Evolutionary conservation across 2,329 filamentous ascomycete species (phyloP), one percentile per base, ranked within the genome.

Genomic region (Hypoxylon sp.): DNA sequence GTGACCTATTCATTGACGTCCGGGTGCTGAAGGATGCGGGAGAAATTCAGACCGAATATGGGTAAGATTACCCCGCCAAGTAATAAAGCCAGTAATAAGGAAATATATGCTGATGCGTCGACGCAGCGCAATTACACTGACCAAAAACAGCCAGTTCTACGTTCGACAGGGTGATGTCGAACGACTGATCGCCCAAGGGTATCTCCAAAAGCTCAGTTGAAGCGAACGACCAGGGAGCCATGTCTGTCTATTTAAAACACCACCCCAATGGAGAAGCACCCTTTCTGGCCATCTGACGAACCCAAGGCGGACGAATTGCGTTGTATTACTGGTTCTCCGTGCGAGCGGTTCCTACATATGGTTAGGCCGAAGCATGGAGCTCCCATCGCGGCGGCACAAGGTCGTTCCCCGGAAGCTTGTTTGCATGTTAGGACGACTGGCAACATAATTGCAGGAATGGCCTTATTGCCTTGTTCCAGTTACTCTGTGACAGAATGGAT

Each of bases 11-110:
- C 79, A 97, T 99, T 75, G 96, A 99, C 79, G 96, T 99, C 37
- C 87, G 96, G 51, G 96, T 99, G 53, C 82, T 99, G 71, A 98
- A 96, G 79, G 96, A 99, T 83, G 96, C 95, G 1, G 96, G 97
- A 3, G 96, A 99, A 84, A 98, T 99, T 71, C 95, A 99, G 82
- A 99, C 96, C 0, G 97, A 99, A 85, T 99, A 99, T 78, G 96
- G 96, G 92, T 97, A 86, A 80, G 91, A 60, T 46, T 47, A 32
- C 46, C 32, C 46, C 8, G 48, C 19, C 21, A 32, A 35, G 29
- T 29, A 63, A 42, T 39, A 27, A 32, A 13, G n/a, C 31, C n/a
- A n/a, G 54, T 55, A 29, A 11, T 17, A 52, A 39, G 39, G 32
- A 56, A n/a, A 35, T 67, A 42, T 46, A 48, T 46, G 73, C 75